Conservation (phyloP, 441 rosid species). For the Melastoma candidum region DNA sequence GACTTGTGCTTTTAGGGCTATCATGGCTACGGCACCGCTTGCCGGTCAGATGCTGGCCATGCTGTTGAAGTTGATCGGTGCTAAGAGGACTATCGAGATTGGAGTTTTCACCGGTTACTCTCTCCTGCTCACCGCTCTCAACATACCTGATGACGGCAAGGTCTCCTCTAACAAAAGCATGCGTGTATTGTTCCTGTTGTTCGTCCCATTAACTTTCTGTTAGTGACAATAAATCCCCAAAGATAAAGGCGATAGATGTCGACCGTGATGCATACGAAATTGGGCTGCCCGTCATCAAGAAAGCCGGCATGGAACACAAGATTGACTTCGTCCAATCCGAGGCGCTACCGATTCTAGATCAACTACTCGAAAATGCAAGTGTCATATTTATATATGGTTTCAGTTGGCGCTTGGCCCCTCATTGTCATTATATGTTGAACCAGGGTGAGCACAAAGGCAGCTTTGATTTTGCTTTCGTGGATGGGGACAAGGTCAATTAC, state of each 20-base stretch:
- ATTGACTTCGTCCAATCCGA: constrained; percentile 8
- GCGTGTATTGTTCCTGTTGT: no score
- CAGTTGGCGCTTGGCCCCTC: no score
- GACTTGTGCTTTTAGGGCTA: no score
- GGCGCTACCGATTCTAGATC: constrained; percentile 6
- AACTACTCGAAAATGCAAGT: background rate
- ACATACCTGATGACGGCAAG: background rate
- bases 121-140: constrained; percentile 5
- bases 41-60: background rate
- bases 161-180: background rate
- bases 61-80: background rate
- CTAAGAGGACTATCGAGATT: constrained; percentile 6
- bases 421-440: no score
- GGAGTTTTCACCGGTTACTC: constrained; percentile 11
- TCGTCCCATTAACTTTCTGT: no score
- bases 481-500: constrained; percentile 12
- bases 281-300: constrained; percentile 3
- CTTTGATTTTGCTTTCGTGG: constrained; percentile 16
- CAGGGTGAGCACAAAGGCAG: constrained; percentile 8
- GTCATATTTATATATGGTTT: no score
- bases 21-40: no score
- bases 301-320: constrained; percentile 6
- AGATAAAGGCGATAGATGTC: background rate
- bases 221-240: no score
- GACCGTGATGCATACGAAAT: constrained; percentile 3